Conservation (phyloP, 441 rosid genomes). For the Kokia cookei region DNA sequence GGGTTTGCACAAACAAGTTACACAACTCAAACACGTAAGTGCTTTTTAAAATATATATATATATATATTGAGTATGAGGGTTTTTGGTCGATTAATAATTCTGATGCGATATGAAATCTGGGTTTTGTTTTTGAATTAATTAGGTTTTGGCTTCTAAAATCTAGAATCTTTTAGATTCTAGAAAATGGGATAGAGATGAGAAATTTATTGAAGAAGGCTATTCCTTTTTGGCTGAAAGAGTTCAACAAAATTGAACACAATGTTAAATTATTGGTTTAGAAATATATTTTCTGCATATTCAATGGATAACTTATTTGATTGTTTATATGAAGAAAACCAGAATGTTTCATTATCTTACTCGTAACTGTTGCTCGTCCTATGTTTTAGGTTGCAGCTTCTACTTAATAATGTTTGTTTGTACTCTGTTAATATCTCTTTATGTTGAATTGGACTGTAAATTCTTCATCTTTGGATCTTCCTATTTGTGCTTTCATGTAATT, state of each 20-base stretch:
- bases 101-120: neutral
- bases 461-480: neutral
- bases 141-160: neutral
- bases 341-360: neutral
- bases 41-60: no score
- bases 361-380: neutral
- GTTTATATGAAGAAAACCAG: neutral
- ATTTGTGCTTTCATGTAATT: neutral
- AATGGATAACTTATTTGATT: neutral
- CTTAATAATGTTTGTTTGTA: neutral
- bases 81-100: neutral
- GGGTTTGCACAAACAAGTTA: slow-evolving; percentile 27
- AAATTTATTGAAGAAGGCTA: neutral
- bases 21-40: slow-evolving; percentile 26
- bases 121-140: neutral
- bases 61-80: neutral
- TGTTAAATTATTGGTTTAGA: neutral
- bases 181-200: neutral
- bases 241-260: neutral
- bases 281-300: neutral
- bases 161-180: neutral
- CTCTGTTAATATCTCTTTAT: neutral
- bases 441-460: neutral
- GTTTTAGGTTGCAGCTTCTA: neutral
- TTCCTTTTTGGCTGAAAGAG: neutral